phyloP scores from a whole-genome alignment of 2,329 filamentous ascomycete genomes.

The Lachnellula subtilissima region DNA sequence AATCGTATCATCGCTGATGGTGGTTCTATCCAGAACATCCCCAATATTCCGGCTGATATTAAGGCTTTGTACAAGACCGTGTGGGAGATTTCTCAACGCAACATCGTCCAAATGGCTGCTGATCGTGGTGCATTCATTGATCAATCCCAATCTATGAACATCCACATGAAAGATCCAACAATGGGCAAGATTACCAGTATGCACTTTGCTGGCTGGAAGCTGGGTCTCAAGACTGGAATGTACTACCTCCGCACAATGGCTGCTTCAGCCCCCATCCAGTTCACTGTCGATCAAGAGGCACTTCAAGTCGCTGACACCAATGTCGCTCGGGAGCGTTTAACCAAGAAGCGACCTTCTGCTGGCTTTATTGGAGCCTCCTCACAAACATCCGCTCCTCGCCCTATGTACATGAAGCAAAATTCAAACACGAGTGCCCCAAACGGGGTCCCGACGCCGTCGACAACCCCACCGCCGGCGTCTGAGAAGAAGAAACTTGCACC shows the following conservation, averaged over 20 bases:
- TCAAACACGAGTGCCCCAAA: slow-evolving; percentile 42
- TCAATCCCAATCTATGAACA: slow-evolving; percentile 98
- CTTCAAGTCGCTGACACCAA: slow-evolving; percentile 83
- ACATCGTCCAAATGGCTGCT: slow-evolving; percentile 94
- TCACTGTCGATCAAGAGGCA: slow-evolving; percentile 96
- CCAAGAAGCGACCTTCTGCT: slow-evolving; percentile 64
- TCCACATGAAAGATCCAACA: slow-evolving; percentile 97
- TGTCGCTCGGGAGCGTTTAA: slow-evolving; percentile 56
- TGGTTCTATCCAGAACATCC: slow-evolving; percentile 93
- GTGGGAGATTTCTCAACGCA: slow-evolving; percentile 97
- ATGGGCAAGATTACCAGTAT: slow-evolving; percentile 99
- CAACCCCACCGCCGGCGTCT: slow-evolving; percentile 56
- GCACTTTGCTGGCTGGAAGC: slow-evolving; percentile 99
- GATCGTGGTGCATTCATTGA: slow-evolving; percentile 98
- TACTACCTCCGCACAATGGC: slow-evolving; percentile 99
- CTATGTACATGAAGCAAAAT: slow-evolving; percentile 58
- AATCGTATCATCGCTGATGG: slow-evolving; percentile 98
- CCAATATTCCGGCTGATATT: slow-evolving; percentile 92
- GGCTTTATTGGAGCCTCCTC: slow-evolving; percentile 34
- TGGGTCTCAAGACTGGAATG: slow-evolving; percentile 99
- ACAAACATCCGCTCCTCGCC: slow-evolving; percentile 61
- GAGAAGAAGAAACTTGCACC: slow-evolving; percentile 35
- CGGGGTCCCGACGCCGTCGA: slow-evolving; percentile 64
- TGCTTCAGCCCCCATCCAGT: slow-evolving; percentile 93
- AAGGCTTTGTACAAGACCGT: slow-evolving; percentile 99